Base-by-base conservation (phyloP, 257 asterid genomes). In the Solanum lignicaule region DNA sequence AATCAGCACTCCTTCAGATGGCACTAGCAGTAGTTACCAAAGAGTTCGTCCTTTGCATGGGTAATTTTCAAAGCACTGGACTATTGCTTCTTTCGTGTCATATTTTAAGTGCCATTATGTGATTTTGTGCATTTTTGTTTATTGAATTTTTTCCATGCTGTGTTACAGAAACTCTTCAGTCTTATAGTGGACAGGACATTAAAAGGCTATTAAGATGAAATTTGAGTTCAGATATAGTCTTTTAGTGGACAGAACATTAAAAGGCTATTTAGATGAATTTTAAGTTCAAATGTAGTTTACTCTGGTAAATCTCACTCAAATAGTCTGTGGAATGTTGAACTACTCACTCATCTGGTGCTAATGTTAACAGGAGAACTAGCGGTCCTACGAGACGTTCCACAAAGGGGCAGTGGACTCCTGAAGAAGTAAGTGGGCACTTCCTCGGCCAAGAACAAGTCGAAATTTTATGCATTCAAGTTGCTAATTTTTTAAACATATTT, bases 351-450 rank as follows among this genome's bases (percentile, higher is more conserved):
- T n/a, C 79, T 86, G 79, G 65, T 72, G 88, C 81, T 71, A 86
- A 86, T 86, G 33, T 72, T 73, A 88, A 87, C 91, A 97, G 99
- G 94, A 95, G 99, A 91, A 94, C 98, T 21, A 94, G 94, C 85
- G 99, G 99, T 41, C 99, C 99, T 6, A 95, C 99, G 78, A 92
- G 99, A 88, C 98, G 99, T 89, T 97, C 99, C 84, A 95, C 99
- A 85, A 97, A 96, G 94, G 99, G 99, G 27, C 99, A 97, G 86
- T 97, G 99, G 99, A 95, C 98, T 27, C 91, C 94, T 20, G 99
- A 96, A 91, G 99, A 97, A 98, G 99, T 97, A 89, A 89, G 75
- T 79, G 62, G 36, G 69, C 88, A 78, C 84, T 58, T 82, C 83
- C 79, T 82, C 75, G 60, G 32, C 33, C 7, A 31, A 48, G 41